A percentile compares a stretch with the other conserved stretches of the same genome.
Evolutionary conservation across 495 filamentous ascomycete species (phyloP).

Genomic region (Podospora didyma): DNA sequence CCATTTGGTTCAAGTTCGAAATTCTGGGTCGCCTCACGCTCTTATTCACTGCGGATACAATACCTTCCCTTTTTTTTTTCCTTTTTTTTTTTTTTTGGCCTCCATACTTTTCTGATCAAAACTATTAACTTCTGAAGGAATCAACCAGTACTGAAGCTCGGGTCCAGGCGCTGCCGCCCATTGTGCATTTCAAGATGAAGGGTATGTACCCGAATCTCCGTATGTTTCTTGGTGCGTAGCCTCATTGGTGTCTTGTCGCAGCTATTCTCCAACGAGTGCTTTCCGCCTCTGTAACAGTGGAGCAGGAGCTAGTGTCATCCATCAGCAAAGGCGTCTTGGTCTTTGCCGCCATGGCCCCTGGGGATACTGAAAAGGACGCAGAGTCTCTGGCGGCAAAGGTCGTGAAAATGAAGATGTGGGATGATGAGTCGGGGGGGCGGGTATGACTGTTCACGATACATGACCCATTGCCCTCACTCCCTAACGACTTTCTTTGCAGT

Average conservation of each 20-base stretch:
- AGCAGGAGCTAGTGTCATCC: constrained; percentile 79
- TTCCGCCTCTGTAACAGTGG: constrained; percentile 98
- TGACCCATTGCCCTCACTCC: not conserved
- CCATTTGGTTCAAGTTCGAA: too few relatives aligned
- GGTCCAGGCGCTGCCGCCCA: too few relatives aligned
- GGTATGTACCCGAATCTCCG: constrained; percentile 14
- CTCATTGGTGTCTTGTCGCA: constrained; percentile 30
- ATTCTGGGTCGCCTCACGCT: too few relatives aligned
- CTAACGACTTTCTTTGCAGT: constrained; percentile 53
- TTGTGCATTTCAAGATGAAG: constrained; percentile 22
- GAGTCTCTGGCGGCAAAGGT: constrained; percentile 80
- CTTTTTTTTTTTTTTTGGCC: too few relatives aligned
- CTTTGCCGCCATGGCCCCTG: constrained; percentile 84
- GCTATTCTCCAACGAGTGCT: constrained; percentile 93
- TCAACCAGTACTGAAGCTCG: too few relatives aligned
- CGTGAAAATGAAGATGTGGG: constrained; percentile 85
- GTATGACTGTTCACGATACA: constrained; percentile 40
- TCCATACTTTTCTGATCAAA: too few relatives aligned
- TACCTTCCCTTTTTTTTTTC: too few relatives aligned
- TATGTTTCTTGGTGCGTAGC: not conserved
- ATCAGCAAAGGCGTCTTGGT: constrained; percentile 90
- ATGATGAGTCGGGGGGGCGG: constrained; percentile 64
- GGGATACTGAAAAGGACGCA: constrained; percentile 85
- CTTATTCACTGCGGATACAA: too few relatives aligned
- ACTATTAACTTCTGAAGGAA: too few relatives aligned